Evolutionary conservation across 2,329 filamentous ascomycete species (phyloP), one percentile per base, ranked within the genome.

Genomic region (Diaporthe sp.): DNA sequence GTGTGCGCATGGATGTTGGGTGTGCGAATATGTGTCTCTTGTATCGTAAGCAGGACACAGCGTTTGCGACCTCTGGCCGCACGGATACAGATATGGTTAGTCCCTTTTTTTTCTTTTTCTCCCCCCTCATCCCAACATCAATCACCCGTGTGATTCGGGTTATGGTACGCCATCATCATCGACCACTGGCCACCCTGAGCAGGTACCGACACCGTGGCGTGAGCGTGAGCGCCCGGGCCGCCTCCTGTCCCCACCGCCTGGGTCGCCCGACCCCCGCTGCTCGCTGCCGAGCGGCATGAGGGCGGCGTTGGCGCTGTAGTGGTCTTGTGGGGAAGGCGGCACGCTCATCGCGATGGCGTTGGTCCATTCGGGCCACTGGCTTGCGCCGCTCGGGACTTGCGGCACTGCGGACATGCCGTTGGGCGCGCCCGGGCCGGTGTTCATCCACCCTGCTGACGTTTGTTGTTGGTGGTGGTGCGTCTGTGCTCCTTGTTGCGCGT

Each of bases 331-430:
- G 3, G 74, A 69, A 0, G 71, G 59, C 76, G 88, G 85, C 44
- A 85, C 84, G 32, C 63, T 44, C 37, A 90, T 86, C 69, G 87
- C 86, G 0, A 86, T 83, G 70, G 87, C 86, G 0, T 85, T 83
- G 12, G 87, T 86, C 88, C 88, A 90, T 80, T 89, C 86, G 22
- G 88, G 84, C 88, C 88, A 90, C 0, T 86, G 83, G 75, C 86
- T 89, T 10, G 82, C 83, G 4, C 81, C 76, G 61, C 74, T 74
- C 51, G 59, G 37, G 50, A 72, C 79, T 0, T 71, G 69, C 37
- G 39, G 69, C 35, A 63, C 56, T 3, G 56, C 4, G 50, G 53
- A 17, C 79, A 77, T 76, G 74, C 58, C 73, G 66, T 70, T 65
- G 9, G 59, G 9, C 9, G 65, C 8, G 17, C 51, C 12, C 19